A percentile compares a stretch with the other conserved stretches of the same genome.
These are phyloP conservation scores for Aspergillus brasiliensis DNA, from an alignment of 2,329 filamentous ascomycete species.

Conservation along the genomic window DNA sequence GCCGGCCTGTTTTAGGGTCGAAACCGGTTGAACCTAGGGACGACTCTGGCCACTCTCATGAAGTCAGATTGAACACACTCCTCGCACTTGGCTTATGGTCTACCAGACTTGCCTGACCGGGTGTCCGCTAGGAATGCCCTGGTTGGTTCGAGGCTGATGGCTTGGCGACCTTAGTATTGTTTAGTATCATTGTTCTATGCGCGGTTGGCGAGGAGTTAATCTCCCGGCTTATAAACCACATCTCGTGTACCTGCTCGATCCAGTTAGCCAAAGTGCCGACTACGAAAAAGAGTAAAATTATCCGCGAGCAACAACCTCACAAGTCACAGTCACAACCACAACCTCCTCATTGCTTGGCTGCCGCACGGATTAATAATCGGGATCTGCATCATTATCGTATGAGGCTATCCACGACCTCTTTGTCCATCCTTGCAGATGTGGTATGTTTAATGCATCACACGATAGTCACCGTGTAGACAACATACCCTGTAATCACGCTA, in stretches of 20 bases:
- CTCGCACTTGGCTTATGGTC: not conserved
- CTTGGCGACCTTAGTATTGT: not conserved
- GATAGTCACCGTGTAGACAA: not conserved
- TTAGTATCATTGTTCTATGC: conserved; percentile 1
- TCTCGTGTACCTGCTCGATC: not conserved
- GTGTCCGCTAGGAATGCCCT: not conserved
- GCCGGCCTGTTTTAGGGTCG: not conserved
- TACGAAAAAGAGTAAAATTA: not conserved
- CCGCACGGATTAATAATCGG: not conserved
- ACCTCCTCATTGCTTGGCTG: not conserved
- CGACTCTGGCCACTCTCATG: not conserved
- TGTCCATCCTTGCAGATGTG: not conserved
- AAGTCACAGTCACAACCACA: too few relatives aligned
- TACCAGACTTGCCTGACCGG: not conserved
- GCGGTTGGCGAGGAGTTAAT: conserved; percentile 19
- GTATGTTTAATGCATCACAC: not conserved
- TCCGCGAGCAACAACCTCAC: not conserved
- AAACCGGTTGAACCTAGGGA: not conserved
- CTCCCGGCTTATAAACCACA: conserved; percentile 3
- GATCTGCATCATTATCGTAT: not conserved
- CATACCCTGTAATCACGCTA: too few relatives aligned
- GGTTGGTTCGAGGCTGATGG: not conserved
- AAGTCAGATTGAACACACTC: not conserved
- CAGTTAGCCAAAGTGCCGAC: not conserved
- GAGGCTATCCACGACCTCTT: not conserved